phyloP scores from a whole-genome alignment of 768 basidiomycete species.

The Filobasidium floriforme region DNA sequence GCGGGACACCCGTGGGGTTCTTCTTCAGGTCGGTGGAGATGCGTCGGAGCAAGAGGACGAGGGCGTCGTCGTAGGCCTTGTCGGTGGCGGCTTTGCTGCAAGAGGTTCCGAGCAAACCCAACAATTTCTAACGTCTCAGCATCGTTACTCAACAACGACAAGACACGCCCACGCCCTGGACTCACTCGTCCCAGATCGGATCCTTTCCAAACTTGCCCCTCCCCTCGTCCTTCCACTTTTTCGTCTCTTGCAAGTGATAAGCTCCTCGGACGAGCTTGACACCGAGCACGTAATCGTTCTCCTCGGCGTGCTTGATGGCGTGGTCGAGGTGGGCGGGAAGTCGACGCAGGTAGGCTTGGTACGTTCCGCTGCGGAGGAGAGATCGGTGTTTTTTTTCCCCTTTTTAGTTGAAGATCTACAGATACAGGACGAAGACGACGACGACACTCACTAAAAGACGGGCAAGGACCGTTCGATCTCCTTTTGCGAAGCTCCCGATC shows the following conservation, averaged over 20 bases:
- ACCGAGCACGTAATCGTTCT: conserved; percentile 65
- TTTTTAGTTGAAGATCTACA: not conserved
- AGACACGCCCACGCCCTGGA: too few species aligned
- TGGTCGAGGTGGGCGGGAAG: conserved; percentile 60
- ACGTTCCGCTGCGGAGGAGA: conserved; percentile 55
- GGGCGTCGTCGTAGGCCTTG: conserved; percentile 60
- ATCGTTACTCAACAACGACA: too few species aligned
- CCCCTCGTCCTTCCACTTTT: conserved; percentile 39
- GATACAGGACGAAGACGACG: not conserved
- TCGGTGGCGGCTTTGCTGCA: conserved; percentile 54
- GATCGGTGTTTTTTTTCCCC: too few species aligned
- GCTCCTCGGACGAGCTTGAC: conserved; percentile 90
- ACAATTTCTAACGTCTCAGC: too few species aligned
- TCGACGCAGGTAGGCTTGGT: conserved; percentile 80
- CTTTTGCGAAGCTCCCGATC: not conserved
- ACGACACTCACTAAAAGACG: conserved; percentile 29
- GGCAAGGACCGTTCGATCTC: conserved; percentile 25
- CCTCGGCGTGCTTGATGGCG: conserved; percentile 59
- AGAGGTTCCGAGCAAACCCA: not conserved
- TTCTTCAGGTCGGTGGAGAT: conserved; percentile 49
- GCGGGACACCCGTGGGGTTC: conserved; percentile 30
- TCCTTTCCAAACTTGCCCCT: conserved; percentile 33
- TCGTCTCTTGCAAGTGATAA: conserved; percentile 68
- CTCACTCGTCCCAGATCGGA: conserved; percentile 43
- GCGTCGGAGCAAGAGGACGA: conserved; percentile 53